phyloP scores from a whole-genome alignment of 2,329 filamentous ascomycete species.

The Coniochaeta ligniaria region DNA sequence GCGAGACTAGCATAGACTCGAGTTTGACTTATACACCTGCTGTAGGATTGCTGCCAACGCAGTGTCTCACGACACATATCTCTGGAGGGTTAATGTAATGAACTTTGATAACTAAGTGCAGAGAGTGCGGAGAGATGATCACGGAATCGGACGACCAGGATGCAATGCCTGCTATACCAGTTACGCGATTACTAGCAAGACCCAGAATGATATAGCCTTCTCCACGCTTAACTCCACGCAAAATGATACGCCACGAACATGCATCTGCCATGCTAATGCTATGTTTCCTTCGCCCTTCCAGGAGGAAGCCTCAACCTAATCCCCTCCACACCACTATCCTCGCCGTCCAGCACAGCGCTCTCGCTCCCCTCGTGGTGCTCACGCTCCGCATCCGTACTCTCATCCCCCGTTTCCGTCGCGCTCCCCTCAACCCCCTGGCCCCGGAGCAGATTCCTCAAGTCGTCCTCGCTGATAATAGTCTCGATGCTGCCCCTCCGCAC shows the following conservation, averaged over 20 bases:
- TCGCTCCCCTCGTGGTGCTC: background rate
- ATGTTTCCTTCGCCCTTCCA: background rate
- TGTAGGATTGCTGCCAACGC: too few relatives aligned
- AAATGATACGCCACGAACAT: background rate
- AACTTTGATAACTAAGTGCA: too few relatives aligned
- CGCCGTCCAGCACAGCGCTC: background rate
- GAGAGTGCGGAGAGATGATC: too few relatives aligned
- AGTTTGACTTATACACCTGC: background rate
- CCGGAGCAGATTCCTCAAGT: constrained; percentile 41
- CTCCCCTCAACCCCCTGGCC: constrained; percentile 10
- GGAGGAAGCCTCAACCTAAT: background rate
- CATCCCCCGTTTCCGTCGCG: constrained; percentile 22
- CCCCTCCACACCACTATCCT: background rate
- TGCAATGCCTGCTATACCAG: background rate
- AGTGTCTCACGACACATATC: too few relatives aligned
- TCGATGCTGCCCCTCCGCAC: constrained; percentile 44
- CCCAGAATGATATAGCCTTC: background rate
- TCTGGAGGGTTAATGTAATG: too few relatives aligned
- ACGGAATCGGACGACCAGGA: background rate
- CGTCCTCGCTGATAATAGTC: constrained; percentile 54
- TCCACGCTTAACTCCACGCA: background rate
- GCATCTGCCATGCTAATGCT: background rate
- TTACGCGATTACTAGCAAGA: background rate
- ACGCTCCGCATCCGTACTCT: constrained; percentile 17
- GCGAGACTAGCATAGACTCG: background rate